These are phyloP conservation scores for Trichothecium roseum DNA, from an alignment of 2,329 filamentous ascomycete genomes.

Conservation along the genomic window DNA sequence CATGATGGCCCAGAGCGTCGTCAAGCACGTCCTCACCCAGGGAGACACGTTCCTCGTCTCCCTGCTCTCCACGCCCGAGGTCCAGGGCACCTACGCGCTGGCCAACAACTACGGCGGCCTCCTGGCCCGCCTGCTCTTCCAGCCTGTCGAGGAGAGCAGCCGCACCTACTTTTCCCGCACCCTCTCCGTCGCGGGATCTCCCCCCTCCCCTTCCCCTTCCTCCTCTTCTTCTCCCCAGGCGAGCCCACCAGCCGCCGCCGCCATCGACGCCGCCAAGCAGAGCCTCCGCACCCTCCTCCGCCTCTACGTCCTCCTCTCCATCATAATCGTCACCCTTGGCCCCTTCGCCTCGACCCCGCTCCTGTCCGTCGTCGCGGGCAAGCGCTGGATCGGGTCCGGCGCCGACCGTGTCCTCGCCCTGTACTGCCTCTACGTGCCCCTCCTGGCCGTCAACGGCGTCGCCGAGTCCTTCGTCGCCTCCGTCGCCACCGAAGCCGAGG, in stretches of 20 bases:
- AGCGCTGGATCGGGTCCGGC: slow-evolving; percentile 62
- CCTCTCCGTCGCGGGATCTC: slow-evolving; percentile 33
- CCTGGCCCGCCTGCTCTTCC: slow-evolving; percentile 78
- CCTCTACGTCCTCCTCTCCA: slow-evolving; percentile 64
- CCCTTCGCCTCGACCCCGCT: slow-evolving; percentile 66
- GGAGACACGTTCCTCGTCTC: slow-evolving; percentile 87
- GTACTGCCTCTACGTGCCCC: slow-evolving; percentile 89
- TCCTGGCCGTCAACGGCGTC: slow-evolving; percentile 85
- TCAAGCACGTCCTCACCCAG: slow-evolving; percentile 91
- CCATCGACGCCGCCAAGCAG: slow-evolving; percentile 28
- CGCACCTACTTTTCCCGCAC: slow-evolving; percentile 82
- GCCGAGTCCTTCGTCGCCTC: slow-evolving; percentile 88
- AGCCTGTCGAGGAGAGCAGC: slow-evolving; percentile 89
- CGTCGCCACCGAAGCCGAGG: slow-evolving; percentile 64
- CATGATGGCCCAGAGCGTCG: slow-evolving; percentile 74
- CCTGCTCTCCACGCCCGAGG: slow-evolving; percentile 61
- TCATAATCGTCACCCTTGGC: slow-evolving; percentile 58
- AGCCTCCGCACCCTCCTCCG: slow-evolving; percentile 57
- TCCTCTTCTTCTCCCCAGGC: slow-evolving; percentile 8
- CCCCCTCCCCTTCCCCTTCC: slow-evolving; percentile 9
- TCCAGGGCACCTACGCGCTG: slow-evolving; percentile 86
- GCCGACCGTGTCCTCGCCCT: slow-evolving; percentile 63
- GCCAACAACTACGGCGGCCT: slow-evolving; percentile 93
- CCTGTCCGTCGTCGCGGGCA: slow-evolving; percentile 65
- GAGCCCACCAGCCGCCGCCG: too few relatives aligned